A percentile compares a stretch with the other conserved stretches of the same genome.
Conservation (phyloP, 2,329 filamentous ascomycete genomes). For the Neofusicoccum umdonicola region DNA sequence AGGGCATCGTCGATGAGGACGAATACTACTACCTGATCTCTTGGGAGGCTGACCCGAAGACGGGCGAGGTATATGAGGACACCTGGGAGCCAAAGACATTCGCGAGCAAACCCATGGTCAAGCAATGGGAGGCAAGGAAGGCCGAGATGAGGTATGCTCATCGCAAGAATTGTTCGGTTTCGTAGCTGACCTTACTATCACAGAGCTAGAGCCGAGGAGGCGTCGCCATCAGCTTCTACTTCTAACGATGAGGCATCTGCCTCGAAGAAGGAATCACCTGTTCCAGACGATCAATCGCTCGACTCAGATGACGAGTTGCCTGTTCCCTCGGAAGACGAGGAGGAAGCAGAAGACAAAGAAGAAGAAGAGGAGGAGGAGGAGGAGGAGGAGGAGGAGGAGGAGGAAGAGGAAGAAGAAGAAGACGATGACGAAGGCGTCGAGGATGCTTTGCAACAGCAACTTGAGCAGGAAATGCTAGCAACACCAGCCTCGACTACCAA, state of each 20-base stretch:
- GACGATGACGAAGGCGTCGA: not conserved
- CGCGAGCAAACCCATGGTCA: not conserved
- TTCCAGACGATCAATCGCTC: not conserved
- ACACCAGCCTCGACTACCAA: not conserved
- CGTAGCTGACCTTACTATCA: not conserved
- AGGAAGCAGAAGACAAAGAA: not conserved
- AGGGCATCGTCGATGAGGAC: not conserved
- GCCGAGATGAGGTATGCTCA: not conserved
- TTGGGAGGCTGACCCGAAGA: conserved; percentile 3
- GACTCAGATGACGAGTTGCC: not conserved
- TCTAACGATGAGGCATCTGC: not conserved
- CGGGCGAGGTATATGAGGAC: not conserved
- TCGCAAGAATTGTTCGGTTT: no score
- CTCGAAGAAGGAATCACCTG: no score
- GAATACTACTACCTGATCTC: not conserved
- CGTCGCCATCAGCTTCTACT: not conserved
- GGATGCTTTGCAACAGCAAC: not conserved
- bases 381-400: not conserved
- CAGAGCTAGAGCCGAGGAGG: not conserved
- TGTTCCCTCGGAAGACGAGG: not conserved
- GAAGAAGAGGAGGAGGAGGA: not conserved
- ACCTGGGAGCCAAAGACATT: not conserved
- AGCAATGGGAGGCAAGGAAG: not conserved
- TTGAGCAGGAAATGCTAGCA: not conserved
- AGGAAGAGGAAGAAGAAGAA: not conserved